Base-by-base conservation (phyloP, 2,329 filamentous ascomycete genomes). In the Parasarocladium wereldwijsianum region DNA sequence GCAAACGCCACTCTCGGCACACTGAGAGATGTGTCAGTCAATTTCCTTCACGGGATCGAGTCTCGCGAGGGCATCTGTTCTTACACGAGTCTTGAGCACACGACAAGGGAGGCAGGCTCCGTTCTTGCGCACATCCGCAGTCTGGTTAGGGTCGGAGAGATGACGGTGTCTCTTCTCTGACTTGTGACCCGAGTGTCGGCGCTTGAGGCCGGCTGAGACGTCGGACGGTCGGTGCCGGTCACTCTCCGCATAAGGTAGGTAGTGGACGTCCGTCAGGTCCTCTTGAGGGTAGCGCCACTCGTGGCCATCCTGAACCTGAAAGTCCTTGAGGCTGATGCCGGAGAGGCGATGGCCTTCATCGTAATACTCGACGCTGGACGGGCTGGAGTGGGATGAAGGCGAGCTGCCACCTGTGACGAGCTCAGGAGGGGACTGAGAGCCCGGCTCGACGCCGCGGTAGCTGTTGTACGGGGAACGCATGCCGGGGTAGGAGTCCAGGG, bases 81-180 rank as follows among this genome's bases (percentile, higher is more conserved):
- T 55, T 54, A 65, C 63, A 40, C 50, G 46, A 40, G 57, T 55
- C 49, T 63, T 66, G 38, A 52, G 54, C 36, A 59, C 51, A 38
- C 55, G 60, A 44, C 63, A 66, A 33, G 54, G 55, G 32, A 58
- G 50, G 39, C 63, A 67, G 19, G 62, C 60, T 34, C 57, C 57
- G 40, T 50, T 51, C 42, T 60, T 58, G 38, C 63, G 60, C 32
- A 66, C 60, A 32, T 55, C 53, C 31, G 59, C 60, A 24, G 63
- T 64, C 45, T 63, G 54, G 35, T 57, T 50, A 24, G 50, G 54
- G 37, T 57, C 48, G 32, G 43, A 43, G 16, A 58, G 44, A 32
- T 55, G 51, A 28, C 53, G 45, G 31, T 43, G 46, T 35, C 50
- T 53, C 42, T 46, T 55, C 21, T 55, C 51, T 24, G 45, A 34